Evolutionary conservation across 768 basidiomycete genomes (phyloP), one percentile per base, ranked within the genome.

Genomic region (Naematelia aurantialba): DNA sequence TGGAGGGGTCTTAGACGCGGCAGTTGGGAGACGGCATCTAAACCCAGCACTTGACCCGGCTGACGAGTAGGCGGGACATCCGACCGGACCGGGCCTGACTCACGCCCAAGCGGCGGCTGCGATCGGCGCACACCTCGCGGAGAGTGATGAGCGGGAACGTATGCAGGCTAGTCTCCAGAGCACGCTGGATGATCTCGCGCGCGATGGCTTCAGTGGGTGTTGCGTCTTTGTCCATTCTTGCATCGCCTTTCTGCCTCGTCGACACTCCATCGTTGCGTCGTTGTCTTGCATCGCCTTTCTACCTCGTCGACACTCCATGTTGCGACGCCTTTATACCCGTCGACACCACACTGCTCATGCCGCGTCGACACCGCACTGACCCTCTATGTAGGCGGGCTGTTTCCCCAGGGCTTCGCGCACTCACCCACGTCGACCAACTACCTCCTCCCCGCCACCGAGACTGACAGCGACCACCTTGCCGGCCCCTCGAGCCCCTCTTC

Each of bases 121-220:
- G 3, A 60, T 65, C 42, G 63, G 58, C 24, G 63, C 67, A 21
- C 63, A 68, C 44, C 19, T 68, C n/a, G 55, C 62, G 1, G 66
- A 68, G 12, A 60, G 30, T 1, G 65, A 66, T 13, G 66, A 70
- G 30, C 30, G 66, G 19, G 66, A 70, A 5, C 26, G 59, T n/a
- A 29, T 67, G 22, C 61, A 67, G 45, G 59, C 58, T 22, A 55
- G 52, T 27, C 47, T 69, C 11, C 68, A 69, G 25, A 66, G 53
- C 5, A 65, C 68, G 0, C 42, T 70, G 17, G 68, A 67, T 24
- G 66, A 70, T 47, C 34, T 70, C 3, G 57, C 66, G 2, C 55
- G 60, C 17, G 66, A 34, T 10, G 59, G 44, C 31, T 64, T 60
- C 44, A 50, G 65, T 65, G 22, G 53, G 64, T 63, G 12, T 52